A percentile compares a stretch with the other conserved stretches of the same genome.
Evolutionary conservation across 768 basidiomycete species (phyloP).

Genomic region (Clitopilus passeckerianus): DNA sequence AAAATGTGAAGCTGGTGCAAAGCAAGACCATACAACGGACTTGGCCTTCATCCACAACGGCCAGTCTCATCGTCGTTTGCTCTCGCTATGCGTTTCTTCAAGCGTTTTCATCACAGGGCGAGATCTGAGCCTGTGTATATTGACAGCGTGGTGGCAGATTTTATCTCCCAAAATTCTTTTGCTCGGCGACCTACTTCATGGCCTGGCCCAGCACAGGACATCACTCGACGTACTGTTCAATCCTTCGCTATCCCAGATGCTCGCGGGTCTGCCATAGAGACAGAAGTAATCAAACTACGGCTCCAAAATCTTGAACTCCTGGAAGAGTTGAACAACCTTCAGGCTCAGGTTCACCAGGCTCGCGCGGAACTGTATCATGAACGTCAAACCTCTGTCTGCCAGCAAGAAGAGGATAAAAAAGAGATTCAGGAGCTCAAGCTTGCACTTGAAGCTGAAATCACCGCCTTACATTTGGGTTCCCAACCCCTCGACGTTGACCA

Average conservation of each 20-base stretch:
- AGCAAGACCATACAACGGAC: slow-evolving; percentile 6
- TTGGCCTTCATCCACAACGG: neutral
- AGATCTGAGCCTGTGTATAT: slow-evolving; percentile 34
- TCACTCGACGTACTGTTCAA: neutral
- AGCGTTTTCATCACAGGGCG: slow-evolving; percentile 40
- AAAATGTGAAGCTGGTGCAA: slow-evolving; percentile 11
- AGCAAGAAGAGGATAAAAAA: neutral
- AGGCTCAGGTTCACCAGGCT: neutral
- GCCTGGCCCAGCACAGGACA: neutral
- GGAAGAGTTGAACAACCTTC: neutral
- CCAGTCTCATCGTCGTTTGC: neutral
- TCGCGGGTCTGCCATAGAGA: neutral
- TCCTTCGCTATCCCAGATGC: neutral
- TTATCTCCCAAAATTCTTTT: too few relatives aligned
- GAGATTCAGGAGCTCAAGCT: slow-evolving; percentile 13
- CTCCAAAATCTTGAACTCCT: neutral
- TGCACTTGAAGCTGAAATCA: slow-evolving; percentile 6
- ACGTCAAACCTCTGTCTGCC: neutral
- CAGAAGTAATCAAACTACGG: neutral
- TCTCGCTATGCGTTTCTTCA: slow-evolving; percentile 36
- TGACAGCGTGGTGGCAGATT: neutral
- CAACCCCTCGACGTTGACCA: neutral
- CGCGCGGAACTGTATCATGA: neutral
- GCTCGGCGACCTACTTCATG: neutral
- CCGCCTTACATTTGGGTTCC: neutral